Evolutionary conservation across 108 stramenopile species (phyloP).

Genomic region (Aurantiochytrium sp.): DNA sequence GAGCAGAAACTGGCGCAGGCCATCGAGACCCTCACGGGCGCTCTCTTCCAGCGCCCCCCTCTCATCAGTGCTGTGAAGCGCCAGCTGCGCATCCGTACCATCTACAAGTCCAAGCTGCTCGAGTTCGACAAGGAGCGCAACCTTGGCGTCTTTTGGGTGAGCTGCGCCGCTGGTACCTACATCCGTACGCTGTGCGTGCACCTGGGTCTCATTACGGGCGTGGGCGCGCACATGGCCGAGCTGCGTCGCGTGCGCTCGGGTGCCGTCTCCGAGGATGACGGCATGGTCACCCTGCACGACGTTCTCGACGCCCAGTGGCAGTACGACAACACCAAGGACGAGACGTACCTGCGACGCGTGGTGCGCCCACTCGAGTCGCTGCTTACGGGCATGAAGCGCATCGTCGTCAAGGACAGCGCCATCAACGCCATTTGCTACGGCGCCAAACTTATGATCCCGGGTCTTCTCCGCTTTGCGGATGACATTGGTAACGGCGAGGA

Average conservation of each 20-base stretch:
- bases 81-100: slow-evolving; percentile 94
- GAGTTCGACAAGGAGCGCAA: slow-evolving; percentile 92
- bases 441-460: slow-evolving; percentile 99
- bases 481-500: slow-evolving; percentile 91
- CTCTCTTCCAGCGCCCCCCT: slow-evolving; percentile 96
- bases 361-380: slow-evolving; percentile 94
- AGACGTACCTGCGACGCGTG: slow-evolving; percentile 89
- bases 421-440: slow-evolving; percentile 99
- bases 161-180: slow-evolving; percentile 98
- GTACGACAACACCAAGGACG: slow-evolving; percentile 95
- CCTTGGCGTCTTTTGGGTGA: slow-evolving; percentile 87
- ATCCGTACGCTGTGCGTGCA: slow-evolving; percentile 98
- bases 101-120: slow-evolving; percentile 88
- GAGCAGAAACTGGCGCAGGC: slow-evolving; percentile 69
- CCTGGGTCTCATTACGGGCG: slow-evolving; percentile 84
- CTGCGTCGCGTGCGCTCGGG: slow-evolving; percentile 90
- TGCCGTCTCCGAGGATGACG: slow-evolving; percentile 73
- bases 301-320: slow-evolving; percentile 98
- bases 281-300: slow-evolving; percentile 98
- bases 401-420: slow-evolving; percentile 98
- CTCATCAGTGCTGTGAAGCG: slow-evolving; percentile 98
- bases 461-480: slow-evolving; percentile 92
- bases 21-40: slow-evolving; percentile 91
- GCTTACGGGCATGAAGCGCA: slow-evolving; percentile 87
- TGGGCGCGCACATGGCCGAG: slow-evolving; percentile 99